These are phyloP conservation scores for Daedaleopsis nitida DNA, from an alignment of 768 basidiomycete genomes.

Conservation along the genomic window DNA sequence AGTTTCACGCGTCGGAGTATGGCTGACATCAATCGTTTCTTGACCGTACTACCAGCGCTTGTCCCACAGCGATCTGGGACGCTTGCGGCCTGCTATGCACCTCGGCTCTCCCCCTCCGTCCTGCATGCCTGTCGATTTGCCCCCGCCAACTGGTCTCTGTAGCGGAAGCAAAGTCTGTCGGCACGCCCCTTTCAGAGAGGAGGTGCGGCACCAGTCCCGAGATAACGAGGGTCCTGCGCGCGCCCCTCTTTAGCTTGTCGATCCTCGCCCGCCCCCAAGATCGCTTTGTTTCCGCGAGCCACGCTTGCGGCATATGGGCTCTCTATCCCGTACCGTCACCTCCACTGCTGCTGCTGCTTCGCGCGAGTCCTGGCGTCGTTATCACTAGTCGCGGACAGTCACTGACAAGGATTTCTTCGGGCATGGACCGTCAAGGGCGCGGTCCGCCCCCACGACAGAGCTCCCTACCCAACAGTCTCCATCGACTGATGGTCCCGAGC, in stretches of 20 bases:
- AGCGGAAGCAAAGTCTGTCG: conserved; percentile 40
- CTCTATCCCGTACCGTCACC: conserved; percentile 12
- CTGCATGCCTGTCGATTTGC: conserved; percentile 26
- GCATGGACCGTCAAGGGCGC: conserved; percentile 20
- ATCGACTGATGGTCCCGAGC: conserved; percentile 13
- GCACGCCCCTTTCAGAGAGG: conserved; percentile 25
- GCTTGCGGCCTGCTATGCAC: conserved; percentile 16
- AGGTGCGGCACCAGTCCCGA: conserved; percentile 4
- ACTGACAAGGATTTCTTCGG: conserved; percentile 1
- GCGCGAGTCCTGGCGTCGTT: conserved; percentile 9
- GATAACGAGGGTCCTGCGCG: neutral
- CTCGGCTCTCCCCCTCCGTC: conserved; percentile 22
- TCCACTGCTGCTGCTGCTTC: conserved; percentile 12
- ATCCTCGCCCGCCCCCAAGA: conserved; percentile 4
- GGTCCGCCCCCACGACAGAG: conserved; percentile 19
- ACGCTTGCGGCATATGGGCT: conserved; percentile 19
- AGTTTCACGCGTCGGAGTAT: conserved; percentile 20
- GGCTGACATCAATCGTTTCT: conserved; percentile 24
- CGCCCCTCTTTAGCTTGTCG: conserved; percentile 8
- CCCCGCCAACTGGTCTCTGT: conserved; percentile 24
- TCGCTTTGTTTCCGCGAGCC: conserved; percentile 4
- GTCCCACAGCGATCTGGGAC: conserved; percentile 17
- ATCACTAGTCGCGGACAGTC: conserved; percentile 6
- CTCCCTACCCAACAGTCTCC: conserved; percentile 19
- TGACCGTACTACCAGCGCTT: conserved; percentile 12